Evolutionary conservation across 1,139 yeast genomes (phyloP).

Genomic region (Candida pseudoviswanathii): DNA sequence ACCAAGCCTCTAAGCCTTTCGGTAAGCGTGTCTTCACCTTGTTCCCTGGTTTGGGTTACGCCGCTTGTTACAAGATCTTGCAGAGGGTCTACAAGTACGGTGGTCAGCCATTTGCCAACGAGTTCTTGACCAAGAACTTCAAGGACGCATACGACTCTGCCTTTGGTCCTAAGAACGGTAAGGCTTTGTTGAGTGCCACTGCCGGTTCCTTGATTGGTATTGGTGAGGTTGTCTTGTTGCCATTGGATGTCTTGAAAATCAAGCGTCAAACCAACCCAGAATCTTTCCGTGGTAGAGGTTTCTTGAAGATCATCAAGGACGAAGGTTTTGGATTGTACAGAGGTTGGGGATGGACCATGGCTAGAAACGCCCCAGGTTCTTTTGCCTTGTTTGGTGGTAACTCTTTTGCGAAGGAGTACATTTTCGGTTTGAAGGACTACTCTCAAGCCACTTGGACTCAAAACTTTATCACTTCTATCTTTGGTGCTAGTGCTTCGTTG

Average conservation of each 20-base stretch:
- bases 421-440: conserved; percentile 84
- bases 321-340: conserved; percentile 94
- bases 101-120: conserved; percentile 98
- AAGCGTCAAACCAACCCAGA: conserved; percentile 99
- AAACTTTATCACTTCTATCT: conserved; percentile 93
- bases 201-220: conserved; percentile 98
- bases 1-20: conserved; percentile 71
- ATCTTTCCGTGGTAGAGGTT: conserved; percentile 96
- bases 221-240: conserved; percentile 94
- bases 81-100: conserved; percentile 99
- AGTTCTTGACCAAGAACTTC: conserved; percentile 78
- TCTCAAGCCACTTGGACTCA: conserved; percentile 92
- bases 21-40: conserved; percentile 76
- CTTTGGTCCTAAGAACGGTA: conserved; percentile 94
- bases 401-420: conserved; percentile 96
- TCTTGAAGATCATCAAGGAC: conserved; percentile 77
- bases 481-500: conserved; percentile 96
- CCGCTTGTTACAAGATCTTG: conserved; percentile 93
- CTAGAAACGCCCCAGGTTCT: conserved; percentile 98
- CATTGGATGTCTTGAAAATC: conserved; percentile 94
- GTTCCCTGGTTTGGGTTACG: conserved; percentile 98
- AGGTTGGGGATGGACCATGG: conserved; percentile 99
- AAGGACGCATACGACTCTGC: conserved; percentile 66
- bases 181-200: conserved; percentile 93
- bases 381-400: conserved; percentile 98